Evolutionary conservation across 2,329 filamentous ascomycete species (phyloP), one percentile per base, ranked within the genome.

Genomic region (Didymella pomorum): DNA sequence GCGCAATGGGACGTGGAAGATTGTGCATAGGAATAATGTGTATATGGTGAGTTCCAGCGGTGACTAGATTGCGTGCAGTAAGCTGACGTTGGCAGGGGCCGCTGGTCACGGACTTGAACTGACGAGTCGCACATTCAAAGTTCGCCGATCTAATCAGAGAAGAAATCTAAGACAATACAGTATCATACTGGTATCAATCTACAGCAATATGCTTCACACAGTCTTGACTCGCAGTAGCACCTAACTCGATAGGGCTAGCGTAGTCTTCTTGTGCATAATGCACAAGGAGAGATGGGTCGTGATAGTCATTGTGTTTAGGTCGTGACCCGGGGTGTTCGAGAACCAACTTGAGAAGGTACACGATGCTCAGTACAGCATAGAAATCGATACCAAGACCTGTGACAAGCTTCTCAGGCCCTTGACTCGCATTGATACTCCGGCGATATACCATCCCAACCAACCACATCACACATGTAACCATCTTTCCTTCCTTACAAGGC

Each of bases 1-100:
- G 42, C 39, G 16, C 1, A 33, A 51, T 51, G 54, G 42, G 16
- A 12, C n/a, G 5, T 56, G 54, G 54, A 56, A 42, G 47, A 51
- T 56, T 14, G 10, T 10, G 25, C 51, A 51, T n/a, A 18, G 54
- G 14, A 56, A 56, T 21, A 29, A 51, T 16, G 54, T 56, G 11
- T 56, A 51, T 10, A 56, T 56, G 54, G 54, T 56, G 20, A 42
- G 47, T 41, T 44, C 26, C 23, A 8, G 21, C 21, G 39, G 4
- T 42, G 2, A 10, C 9, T 14, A 20, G 26, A 4, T 23, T 29
- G 28, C 37, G 6, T 37, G 31, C 14, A 21, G 18, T 10, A 14
- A 41, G 37, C 39, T 42, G 39, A 42, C 39, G 12, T 42, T 21
- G 3, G 8, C 12, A 42, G 39, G 39, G 39, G 4, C 39, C 39